Base-by-base conservation (phyloP, 768 basidiomycete species). In the button mushroom (Agaricus bisporus) region DNA sequence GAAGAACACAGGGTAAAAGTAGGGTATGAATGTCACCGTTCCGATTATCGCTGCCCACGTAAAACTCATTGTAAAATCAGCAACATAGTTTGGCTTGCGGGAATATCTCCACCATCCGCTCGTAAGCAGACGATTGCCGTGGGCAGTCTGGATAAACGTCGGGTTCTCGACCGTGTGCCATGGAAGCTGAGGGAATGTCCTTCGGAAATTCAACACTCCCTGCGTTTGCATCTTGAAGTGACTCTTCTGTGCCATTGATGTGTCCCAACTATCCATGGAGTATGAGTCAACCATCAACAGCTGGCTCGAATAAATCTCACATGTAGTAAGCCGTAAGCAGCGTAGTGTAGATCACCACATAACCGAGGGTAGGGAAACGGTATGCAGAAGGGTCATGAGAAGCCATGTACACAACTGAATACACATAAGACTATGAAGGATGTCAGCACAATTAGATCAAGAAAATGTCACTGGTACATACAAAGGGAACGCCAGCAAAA, bases 331-430 rank as follows among this genome's bases (percentile, higher is more conserved):
- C 89, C 8, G 82, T 83, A 41, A 93, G 74, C 43, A 98, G 77
- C 14, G 84, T 86, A 20, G 77, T 67, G 67, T 85, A 95, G 56
- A 98, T 76, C 48, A 82, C 60, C 52, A 91, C 72, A 56, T 92
- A 88, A 8, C 78, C 80, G 18, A 76, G 75, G 4, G 86, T 89
- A 5, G 91, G 85, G 77, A 94, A 98, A 37, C 75, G 81, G 73
- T 98, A 98, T 56, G 80, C 81, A 15, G 83, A 79, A 2, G 95
- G 91, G 56, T 97, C 84, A 68, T 92, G 88, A 4, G 91, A 86
- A n/a, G 91, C 88, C 91, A 99, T 98, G 76, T 94, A 98, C 48
- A 99, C 85, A 49, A 95, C 88, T 10, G 95, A 95, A 77, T 98
- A 99, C 59, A 91, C 90, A 66, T 99, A 99, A 41, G 95, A 94